These are phyloP conservation scores for Trametes punicea DNA, from an alignment of 768 basidiomycete species.

Conservation along the genomic window DNA sequence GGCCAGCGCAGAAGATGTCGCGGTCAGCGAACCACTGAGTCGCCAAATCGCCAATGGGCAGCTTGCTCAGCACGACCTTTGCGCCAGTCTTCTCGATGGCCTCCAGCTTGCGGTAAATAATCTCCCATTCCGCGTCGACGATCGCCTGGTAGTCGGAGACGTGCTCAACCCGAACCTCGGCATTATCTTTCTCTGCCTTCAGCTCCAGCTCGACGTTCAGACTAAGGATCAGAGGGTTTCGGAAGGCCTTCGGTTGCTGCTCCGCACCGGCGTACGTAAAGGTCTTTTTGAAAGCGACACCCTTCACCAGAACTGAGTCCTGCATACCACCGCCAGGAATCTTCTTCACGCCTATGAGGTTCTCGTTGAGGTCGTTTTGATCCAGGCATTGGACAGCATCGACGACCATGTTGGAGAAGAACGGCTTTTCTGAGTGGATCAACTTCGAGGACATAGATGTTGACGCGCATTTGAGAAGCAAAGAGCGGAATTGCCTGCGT, in stretches of 20 bases:
- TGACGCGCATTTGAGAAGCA: slow-evolving; percentile 93
- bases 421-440: slow-evolving; percentile 97
- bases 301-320: slow-evolving; percentile 84
- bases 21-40: slow-evolving; percentile 99
- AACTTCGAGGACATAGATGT: slow-evolving; percentile 99
- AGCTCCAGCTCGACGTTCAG: slow-evolving; percentile 97
- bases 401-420: slow-evolving; percentile 98
- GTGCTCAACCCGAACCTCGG: slow-evolving; percentile 94
- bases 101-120: slow-evolving; percentile 96
- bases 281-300: slow-evolving; percentile 99
- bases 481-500: slow-evolving; percentile 83
- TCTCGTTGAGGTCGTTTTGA: slow-evolving; percentile 91
- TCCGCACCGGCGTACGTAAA: slow-evolving; percentile 99
- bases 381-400: slow-evolving; percentile 93
- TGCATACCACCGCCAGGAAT: slow-evolving; percentile 97
- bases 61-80: slow-evolving; percentile 94
- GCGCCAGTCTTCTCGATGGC: slow-evolving; percentile 96
- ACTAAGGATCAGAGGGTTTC: slow-evolving; percentile 84
- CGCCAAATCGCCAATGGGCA: slow-evolving; percentile 97
- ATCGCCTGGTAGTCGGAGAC: slow-evolving; percentile 99
- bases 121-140: slow-evolving; percentile 99
- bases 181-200: slow-evolving; percentile 99
- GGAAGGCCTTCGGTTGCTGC: slow-evolving; percentile 95
- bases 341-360: slow-evolving; percentile 96
- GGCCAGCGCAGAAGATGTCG: slow-evolving; percentile 97